Percentiles rank a stretch among this genome's conserved stretches.
Evolutionary conservation across 306 rosid species (phyloP).

Genomic region (Prunus salicina): DNA sequence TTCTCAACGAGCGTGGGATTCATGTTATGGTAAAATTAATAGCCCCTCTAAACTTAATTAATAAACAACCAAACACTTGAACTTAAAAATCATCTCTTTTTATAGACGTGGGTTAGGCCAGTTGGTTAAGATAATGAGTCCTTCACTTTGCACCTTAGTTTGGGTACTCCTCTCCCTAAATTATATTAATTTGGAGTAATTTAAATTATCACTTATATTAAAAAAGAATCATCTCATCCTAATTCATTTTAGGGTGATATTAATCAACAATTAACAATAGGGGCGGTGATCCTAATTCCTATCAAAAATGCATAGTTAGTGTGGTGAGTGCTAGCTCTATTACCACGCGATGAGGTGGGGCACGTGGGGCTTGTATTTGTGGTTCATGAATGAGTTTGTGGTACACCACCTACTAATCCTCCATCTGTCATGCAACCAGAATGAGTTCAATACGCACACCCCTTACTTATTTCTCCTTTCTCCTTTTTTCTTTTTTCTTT

Average conservation of each 20-base stretch:
- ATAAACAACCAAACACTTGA: too few species aligned
- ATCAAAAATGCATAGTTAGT: neutral
- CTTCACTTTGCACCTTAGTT: too few species aligned
- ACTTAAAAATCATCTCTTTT: too few species aligned
- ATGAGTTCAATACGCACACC: conserved; percentile 35
- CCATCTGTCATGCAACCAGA: conserved; percentile 45
- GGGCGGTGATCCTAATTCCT: neutral
- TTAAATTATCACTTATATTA: too few species aligned
- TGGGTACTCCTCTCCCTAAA: too few species aligned
- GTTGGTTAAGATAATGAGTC: rapidly evolving
- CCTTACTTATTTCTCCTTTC: neutral
- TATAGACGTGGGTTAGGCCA: too few species aligned
- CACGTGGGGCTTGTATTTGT: conserved; percentile 12
- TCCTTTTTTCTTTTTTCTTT: too few species aligned
- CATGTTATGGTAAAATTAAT: neutral
- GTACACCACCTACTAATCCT: conserved; percentile 56
- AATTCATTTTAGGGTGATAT: neutral
- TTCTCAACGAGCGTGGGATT: neutral
- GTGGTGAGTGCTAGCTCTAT: neutral
- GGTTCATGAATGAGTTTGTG: conserved; percentile 46
- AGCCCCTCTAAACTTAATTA: too few species aligned
- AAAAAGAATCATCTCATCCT: too few species aligned
- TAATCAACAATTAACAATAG: neutral
- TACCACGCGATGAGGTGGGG: conserved; percentile 19
- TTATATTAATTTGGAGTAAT: too few species aligned